A percentile compares a stretch with the other conserved stretches of the same genome.
These are phyloP conservation scores for Lactarius hatsudake DNA, from an alignment of 768 basidiomycete species.

Conservation along the genomic window DNA sequence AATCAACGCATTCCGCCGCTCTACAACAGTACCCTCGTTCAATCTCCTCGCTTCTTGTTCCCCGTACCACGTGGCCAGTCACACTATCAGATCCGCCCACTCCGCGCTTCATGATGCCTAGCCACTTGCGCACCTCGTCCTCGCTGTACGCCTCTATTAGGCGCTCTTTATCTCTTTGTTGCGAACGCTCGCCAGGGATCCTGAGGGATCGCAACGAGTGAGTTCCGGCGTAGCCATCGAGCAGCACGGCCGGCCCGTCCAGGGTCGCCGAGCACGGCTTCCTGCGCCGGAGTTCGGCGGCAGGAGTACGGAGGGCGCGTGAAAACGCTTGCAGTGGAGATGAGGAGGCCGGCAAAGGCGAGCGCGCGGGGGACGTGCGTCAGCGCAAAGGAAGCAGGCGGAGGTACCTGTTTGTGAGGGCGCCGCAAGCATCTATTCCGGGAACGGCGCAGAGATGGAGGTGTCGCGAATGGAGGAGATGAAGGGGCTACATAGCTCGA, in stretches of 20 bases:
- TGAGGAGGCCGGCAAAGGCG: conserved; percentile 53
- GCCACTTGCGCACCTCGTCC: conserved; percentile 37
- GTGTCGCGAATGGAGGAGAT: conserved; percentile 31
- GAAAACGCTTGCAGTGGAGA: conserved; percentile 41
- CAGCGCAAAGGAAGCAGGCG: conserved; percentile 53
- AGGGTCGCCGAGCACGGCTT: conserved; percentile 46
- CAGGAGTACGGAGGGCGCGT: too few species aligned
- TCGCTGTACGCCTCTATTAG: conserved; percentile 40
- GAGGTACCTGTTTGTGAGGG: conserved; percentile 51
- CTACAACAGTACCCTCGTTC: too few species aligned
- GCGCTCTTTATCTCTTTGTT: conserved; percentile 40
- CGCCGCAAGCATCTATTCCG: neutral
- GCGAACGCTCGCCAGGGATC: conserved; percentile 43
- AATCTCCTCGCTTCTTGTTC: too few species aligned
- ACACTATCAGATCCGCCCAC: conserved; percentile 43
- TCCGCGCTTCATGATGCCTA: too few species aligned
- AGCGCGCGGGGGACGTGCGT: conserved; percentile 49
- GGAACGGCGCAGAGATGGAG: conserved; percentile 25
- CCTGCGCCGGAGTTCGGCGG: conserved; percentile 29
- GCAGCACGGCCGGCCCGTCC: conserved; percentile 41
- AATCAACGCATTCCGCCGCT: too few species aligned
- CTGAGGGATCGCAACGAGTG: conserved; percentile 33
- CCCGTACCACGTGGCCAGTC: too few species aligned
- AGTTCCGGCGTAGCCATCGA: conserved; percentile 34
- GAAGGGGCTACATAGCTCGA: conserved; percentile 53